Evolutionary conservation across 2,329 filamentous ascomycete species (phyloP).

Genomic region (Cladobotryum protrusum): DNA sequence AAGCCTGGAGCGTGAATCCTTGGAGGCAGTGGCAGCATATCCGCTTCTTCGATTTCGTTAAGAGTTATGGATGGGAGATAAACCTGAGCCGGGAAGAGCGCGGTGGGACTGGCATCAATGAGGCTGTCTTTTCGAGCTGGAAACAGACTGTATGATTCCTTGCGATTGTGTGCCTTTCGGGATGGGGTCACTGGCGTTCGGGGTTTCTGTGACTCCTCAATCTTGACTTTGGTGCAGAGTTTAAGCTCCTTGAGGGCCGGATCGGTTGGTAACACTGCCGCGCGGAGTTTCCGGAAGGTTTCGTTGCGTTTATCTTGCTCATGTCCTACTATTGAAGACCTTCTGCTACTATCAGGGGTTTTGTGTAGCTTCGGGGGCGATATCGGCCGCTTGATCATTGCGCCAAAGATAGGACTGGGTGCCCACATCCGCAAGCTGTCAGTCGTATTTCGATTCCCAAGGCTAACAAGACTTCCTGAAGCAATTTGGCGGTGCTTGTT

Average conservation of each 20-base stretch:
- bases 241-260: neutral
- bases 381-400: too few relatives aligned
- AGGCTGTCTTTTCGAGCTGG: constrained; percentile 11
- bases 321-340: too few relatives aligned
- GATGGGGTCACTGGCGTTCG: neutral
- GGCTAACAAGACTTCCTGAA: too few relatives aligned
- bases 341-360: too few relatives aligned
- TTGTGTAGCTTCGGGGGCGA: too few relatives aligned
- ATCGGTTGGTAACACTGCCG: neutral
- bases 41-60: neutral
- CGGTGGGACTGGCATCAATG: constrained; percentile 21
- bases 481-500: too few relatives aligned
- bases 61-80: constrained; percentile 8
- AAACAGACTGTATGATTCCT: constrained; percentile 17
- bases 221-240: neutral
- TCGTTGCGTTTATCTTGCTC: too few relatives aligned
- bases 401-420: too few relatives aligned
- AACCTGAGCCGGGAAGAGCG: constrained; percentile 32
- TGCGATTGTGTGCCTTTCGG: constrained; percentile 8
- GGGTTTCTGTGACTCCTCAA: neutral
- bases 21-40: constrained; percentile 35
- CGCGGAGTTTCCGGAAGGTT: too few relatives aligned
- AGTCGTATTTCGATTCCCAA: too few relatives aligned
- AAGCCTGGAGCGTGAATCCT: constrained; percentile 28
- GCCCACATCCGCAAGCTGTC: too few relatives aligned